phyloP scores from a whole-genome alignment of 2,329 filamentous ascomycete species.

The Lizonia empirigonia region DNA sequence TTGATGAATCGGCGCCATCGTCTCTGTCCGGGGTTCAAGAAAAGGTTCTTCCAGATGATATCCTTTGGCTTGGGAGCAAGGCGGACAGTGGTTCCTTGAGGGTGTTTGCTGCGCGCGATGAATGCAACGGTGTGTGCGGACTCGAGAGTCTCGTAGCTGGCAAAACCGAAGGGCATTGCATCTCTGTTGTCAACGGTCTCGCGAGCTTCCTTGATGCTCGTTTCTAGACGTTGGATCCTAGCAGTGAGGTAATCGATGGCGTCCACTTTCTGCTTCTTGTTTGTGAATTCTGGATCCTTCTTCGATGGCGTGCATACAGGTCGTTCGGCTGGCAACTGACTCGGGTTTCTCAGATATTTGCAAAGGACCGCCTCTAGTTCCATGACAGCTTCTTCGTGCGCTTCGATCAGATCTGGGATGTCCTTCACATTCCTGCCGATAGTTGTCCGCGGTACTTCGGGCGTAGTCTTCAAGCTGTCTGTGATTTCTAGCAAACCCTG shows the following conservation, averaged over 20 bases:
- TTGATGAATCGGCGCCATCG: conserved; percentile 77
- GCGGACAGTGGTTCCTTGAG: conserved; percentile 74
- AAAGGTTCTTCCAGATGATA: conserved; percentile 94
- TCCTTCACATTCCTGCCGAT: conserved; percentile 93
- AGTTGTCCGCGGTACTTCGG: conserved; percentile 77
- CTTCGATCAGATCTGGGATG: conserved; percentile 80
- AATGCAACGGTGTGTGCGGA: conserved; percentile 90
- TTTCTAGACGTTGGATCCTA: conserved; percentile 80
- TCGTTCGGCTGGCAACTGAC: conserved; percentile 74
- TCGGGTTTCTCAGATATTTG: conserved; percentile 88
- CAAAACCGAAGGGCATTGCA: conserved; percentile 90
- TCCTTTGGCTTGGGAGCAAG: conserved; percentile 88
- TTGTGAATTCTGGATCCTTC: conserved; percentile 67
- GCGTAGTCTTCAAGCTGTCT: conserved; percentile 77
- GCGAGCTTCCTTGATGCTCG: conserved; percentile 82
- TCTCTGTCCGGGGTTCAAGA: conserved; percentile 70
- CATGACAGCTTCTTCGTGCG: conserved; percentile 81
- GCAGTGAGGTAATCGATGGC: conserved; percentile 92
- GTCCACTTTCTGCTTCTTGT: conserved; percentile 78
- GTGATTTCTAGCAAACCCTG: conserved; percentile 87
- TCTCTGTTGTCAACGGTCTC: conserved; percentile 83
- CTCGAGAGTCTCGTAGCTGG: conserved; percentile 85
- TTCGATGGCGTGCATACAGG: conserved; percentile 82
- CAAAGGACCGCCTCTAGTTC: conserved; percentile 82
- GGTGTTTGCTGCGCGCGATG: conserved; percentile 77